Evolutionary conservation across 2,329 filamentous ascomycete genomes (phyloP).

Genomic region (Aspergillus niger): DNA sequence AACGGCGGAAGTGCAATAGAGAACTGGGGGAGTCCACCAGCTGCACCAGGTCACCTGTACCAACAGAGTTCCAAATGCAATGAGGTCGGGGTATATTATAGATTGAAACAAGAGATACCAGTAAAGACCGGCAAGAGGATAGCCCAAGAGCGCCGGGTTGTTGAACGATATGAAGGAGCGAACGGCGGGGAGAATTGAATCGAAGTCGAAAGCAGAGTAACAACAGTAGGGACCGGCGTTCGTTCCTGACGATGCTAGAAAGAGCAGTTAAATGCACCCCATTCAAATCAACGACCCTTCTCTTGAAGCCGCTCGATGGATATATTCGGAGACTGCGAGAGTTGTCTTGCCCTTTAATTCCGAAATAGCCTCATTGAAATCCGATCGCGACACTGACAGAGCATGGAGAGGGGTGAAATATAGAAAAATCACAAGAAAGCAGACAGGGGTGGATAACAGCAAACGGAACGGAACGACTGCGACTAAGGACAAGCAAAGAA

Average conservation of each 20-base stretch:
- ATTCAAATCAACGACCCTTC: slow-evolving; percentile 4
- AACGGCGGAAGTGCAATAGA: slow-evolving; percentile 13
- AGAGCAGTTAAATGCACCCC: slow-evolving; percentile 6
- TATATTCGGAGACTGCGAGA: slow-evolving; percentile 8
- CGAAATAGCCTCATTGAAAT: slow-evolving; percentile 14
- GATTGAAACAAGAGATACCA: background rate
- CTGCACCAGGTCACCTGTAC: slow-evolving; percentile 7
- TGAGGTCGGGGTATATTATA: slow-evolving; percentile 2
- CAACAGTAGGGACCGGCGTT: slow-evolving; percentile 11
- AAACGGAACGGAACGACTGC: slow-evolving; percentile 11
- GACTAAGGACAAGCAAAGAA: slow-evolving; percentile 1
- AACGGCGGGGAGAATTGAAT: slow-evolving; percentile 8
- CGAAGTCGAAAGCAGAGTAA: slow-evolving; percentile 13
- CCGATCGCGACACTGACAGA: slow-evolving; percentile 18
- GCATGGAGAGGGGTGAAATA: slow-evolving; percentile 15
- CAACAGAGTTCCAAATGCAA: slow-evolving; percentile 4
- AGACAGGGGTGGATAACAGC: slow-evolving; percentile 18
- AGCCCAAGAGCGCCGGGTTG: slow-evolving; percentile 20
- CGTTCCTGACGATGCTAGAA: slow-evolving; percentile 9
- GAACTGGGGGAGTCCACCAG: slow-evolving; percentile 10
- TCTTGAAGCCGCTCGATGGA: slow-evolving; percentile 17
- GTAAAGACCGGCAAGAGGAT: slow-evolving; percentile 14
- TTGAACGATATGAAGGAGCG: slow-evolving; percentile 12
- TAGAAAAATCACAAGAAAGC: slow-evolving; percentile 19
- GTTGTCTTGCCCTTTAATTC: slow-evolving; percentile 15